Evolutionary conservation across 1,284 basidiomycete species (phyloP).

Genomic region (Sporisorium exsertum): DNA sequence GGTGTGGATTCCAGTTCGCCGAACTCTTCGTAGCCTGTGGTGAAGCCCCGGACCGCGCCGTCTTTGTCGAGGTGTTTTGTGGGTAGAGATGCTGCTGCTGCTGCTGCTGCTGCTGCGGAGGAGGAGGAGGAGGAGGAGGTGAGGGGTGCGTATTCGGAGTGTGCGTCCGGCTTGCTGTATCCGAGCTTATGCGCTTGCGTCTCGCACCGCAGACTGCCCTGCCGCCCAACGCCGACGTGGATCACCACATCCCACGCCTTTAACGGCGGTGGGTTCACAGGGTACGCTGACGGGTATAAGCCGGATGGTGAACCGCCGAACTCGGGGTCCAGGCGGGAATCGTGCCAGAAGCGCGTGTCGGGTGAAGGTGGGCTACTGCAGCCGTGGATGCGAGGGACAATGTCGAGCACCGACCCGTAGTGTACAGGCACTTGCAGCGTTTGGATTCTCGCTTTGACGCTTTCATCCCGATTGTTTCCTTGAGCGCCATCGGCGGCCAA

Average conservation of each 20-base stretch:
- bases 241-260: conserved; percentile 36
- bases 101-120: no score
- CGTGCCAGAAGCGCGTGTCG: conserved; percentile 34
- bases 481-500: background rate
- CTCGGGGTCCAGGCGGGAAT: conserved; percentile 13
- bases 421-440: conserved; percentile 44
- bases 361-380: background rate
- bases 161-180: conserved; percentile 35
- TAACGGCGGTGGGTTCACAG: conserved; percentile 8
- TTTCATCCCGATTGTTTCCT: background rate
- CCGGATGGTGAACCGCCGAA: conserved; percentile 12
- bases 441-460: conserved; percentile 30
- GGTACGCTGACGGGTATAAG: conserved; percentile 30
- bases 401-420: conserved; percentile 40
- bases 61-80: conserved; percentile 15
- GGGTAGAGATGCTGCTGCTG: background rate
- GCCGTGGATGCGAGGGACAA: conserved; percentile 38
- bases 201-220: conserved; percentile 35
- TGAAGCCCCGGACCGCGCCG: conserved; percentile 30
- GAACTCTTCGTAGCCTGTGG: conserved; percentile 28
- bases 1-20: conserved; percentile 10
- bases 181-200: conserved; percentile 45
- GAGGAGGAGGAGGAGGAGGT: background rate
- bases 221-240: conserved; percentile 44
- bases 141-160: conserved; percentile 12